Conservation (phyloP, 768 basidiomycete genomes). For the Lepiota venenata region DNA sequence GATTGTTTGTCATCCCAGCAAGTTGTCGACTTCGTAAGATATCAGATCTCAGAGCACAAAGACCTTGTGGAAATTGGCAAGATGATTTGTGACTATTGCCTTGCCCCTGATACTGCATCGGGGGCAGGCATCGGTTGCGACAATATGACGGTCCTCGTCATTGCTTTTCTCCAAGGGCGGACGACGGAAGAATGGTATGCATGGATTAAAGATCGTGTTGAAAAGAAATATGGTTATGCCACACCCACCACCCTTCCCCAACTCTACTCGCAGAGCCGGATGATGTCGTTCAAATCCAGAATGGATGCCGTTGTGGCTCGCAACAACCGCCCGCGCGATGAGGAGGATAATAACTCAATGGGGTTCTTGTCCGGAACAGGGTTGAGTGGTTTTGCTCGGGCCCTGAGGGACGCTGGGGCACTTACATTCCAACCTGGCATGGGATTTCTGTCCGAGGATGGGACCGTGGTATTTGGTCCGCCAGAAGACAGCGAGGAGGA, state of each 20-base stretch:
- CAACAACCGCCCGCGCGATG: slow-evolving; percentile 16
- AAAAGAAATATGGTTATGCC: slow-evolving; percentile 66
- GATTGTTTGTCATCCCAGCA: slow-evolving; percentile 95
- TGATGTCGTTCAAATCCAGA: slow-evolving; percentile 61
- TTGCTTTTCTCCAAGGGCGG: slow-evolving; percentile 83
- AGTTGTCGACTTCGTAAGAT: slow-evolving; percentile 84
- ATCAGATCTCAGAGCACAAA: slow-evolving; percentile 75
- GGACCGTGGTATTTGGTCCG: slow-evolving; percentile 57
- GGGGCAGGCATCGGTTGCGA: slow-evolving; percentile 96
- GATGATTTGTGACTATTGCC: slow-evolving; percentile 86
- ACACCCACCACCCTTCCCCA: slow-evolving; percentile 78
- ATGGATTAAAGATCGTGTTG: slow-evolving; percentile 84
- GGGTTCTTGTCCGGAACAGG: slow-evolving; percentile 8
- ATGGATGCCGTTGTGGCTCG: slow-evolving; percentile 54
- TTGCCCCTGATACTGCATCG: slow-evolving; percentile 90
- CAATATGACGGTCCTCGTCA: slow-evolving; percentile 96
- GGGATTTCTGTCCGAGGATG: slow-evolving; percentile 45
- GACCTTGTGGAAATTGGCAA: slow-evolving; percentile 83
- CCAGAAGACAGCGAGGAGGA: slow-evolving; percentile 62
- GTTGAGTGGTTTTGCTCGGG: slow-evolving; percentile 19
- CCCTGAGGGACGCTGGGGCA: slow-evolving; percentile 39
- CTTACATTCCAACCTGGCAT: slow-evolving; percentile 62
- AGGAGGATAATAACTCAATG: slow-evolving; percentile 18
- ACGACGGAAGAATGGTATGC: slow-evolving; percentile 91
- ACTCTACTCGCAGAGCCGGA: slow-evolving; percentile 64